phyloP scores from a whole-genome alignment of 192 early-diverging fungal genomes.

The Umbelopsis sp. region DNA sequence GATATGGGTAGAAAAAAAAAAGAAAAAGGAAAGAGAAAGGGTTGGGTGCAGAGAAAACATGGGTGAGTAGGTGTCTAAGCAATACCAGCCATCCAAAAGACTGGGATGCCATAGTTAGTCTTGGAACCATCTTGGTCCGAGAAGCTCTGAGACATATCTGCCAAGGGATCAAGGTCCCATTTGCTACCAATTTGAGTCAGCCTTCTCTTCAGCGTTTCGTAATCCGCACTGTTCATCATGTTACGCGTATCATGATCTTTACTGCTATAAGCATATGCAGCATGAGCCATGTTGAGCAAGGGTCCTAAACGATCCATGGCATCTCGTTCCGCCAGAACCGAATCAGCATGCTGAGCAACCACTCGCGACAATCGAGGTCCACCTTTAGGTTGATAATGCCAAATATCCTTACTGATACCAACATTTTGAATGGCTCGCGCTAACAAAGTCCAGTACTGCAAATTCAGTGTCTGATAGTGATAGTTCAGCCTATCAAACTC shows the following conservation, averaged over 20 bases:
- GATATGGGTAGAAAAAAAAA: too few relatives aligned
- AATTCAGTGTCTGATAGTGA: constrained; percentile 52
- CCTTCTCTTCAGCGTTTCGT: constrained; percentile 4
- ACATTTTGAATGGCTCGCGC: constrained; percentile 55
- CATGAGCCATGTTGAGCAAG: constrained; percentile 51
- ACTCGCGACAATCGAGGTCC: constrained; percentile 45
- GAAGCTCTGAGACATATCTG: neutral
- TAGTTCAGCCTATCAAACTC: constrained; percentile 13
- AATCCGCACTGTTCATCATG: constrained; percentile 20
- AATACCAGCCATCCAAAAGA: constrained; percentile 15
- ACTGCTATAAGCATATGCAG: constrained; percentile 42
- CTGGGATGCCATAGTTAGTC: constrained; percentile 6
- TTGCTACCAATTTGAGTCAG: constrained; percentile 5
- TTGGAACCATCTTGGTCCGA: constrained; percentile 13
- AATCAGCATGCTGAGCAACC: constrained; percentile 47
- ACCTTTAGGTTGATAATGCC: constrained; percentile 55
- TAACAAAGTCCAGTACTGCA: constrained; percentile 62
- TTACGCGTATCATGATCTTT: constrained; percentile 19
- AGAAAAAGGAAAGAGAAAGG: too few relatives aligned
- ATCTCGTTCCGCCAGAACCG: constrained; percentile 32
- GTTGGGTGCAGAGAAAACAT: too few relatives aligned
- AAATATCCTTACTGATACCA: constrained; percentile 54
- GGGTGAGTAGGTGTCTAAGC: neutral
- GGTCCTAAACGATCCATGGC: constrained; percentile 39
- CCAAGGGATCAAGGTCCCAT: constrained; percentile 14